Base-by-base conservation (phyloP, 352 stramenopile species). In the Achlya hypogyna region DNA sequence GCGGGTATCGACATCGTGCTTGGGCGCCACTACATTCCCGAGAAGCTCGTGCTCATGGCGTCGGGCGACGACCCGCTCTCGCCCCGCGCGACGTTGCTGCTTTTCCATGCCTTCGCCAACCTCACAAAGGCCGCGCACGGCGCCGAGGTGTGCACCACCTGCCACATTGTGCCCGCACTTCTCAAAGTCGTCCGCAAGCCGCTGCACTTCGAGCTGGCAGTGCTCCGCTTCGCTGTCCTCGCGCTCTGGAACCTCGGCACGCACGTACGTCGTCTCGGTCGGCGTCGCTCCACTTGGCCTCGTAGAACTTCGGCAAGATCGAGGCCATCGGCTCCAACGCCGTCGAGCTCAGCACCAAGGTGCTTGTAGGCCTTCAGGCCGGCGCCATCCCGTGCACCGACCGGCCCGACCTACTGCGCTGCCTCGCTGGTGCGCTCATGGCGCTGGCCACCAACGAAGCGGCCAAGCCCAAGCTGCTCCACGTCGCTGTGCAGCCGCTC, bases 401-500 rank as follows among this genome's bases (percentile, higher is more conserved):
- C 32, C 67, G 79, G 2, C 53, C 73, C 18, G 80, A 92, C 49
- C 69, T 92, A 34, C 78, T 73, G 20, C 79, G 79, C 12, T 78
- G 77, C 18, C 54, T 89, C 6, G 71, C 84, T 14, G 66, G 76
- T 16, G 76, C 81, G 2, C 69, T 90, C 54, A 89, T 92, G 84
- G 71, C 72, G n/a, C 69, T 92, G 4, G 86, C 81, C 1, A 88
- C 80, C 0, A 75, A 73, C 5, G 81, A 92, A 58, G 75, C 80
- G 22, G 83, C 83, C 52, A 92, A 90, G 62, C 72, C 80, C 23
- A 76, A 75, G 6, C 72, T 92, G 42, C 72, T 92, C 63, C 79
- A 88, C 63, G 84, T 82, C 38, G 83, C 79, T n/a, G 78, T 89
- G 51, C 77, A 88, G 60, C 78, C 79, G 38, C 71, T 92, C 4